A percentile compares a stretch with the other conserved stretches of the same genome.
These are phyloP conservation scores for Hibiscus tridactylites DNA, from an alignment of 345 rosid species.

Conservation along the genomic window DNA sequence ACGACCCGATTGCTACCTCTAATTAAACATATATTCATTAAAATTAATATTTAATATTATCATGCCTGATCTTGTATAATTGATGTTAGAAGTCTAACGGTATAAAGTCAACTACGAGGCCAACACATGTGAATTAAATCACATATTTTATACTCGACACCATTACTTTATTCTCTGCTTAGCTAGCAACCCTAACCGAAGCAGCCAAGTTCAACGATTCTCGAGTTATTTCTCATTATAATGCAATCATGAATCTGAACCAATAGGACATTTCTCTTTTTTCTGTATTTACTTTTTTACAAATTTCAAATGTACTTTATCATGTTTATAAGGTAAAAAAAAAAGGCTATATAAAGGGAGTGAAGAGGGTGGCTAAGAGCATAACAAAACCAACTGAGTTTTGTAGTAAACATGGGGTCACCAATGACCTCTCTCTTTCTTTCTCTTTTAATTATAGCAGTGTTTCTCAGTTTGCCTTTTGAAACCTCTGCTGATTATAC, in stretches of 20 bases:
- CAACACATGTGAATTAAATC: too few species aligned
- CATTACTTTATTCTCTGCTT: background rate
- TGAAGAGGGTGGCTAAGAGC: constrained; percentile 17
- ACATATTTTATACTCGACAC: background rate
- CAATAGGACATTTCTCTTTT: background rate
- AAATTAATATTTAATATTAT: too few species aligned
- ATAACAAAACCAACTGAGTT: constrained; percentile 13
- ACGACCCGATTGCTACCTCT: too few species aligned
- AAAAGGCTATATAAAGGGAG: constrained; percentile 51
- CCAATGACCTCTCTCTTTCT: constrained; percentile 42
- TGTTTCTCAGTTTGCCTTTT: constrained; percentile 38
- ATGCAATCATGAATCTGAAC: background rate
- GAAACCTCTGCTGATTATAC: constrained; percentile 29
- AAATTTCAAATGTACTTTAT: too few species aligned
- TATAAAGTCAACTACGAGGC: too few species aligned
- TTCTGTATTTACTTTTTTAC: too few species aligned
- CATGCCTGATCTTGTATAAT: too few species aligned
- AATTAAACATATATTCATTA: too few species aligned
- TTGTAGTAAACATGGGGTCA: constrained; percentile 34
- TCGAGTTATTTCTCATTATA: background rate
- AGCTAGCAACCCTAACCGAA: background rate
- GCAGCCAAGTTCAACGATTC: background rate
- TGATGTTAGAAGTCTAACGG: too few species aligned
- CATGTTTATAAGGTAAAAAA: constrained; percentile 10
- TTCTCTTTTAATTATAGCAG: constrained; percentile 34